A percentile compares a stretch with the other conserved stretches of the same genome.
Evolutionary conservation across 176 grass and related monocot genomes (phyloP).

Genomic region (Eragrostis curvula): DNA sequence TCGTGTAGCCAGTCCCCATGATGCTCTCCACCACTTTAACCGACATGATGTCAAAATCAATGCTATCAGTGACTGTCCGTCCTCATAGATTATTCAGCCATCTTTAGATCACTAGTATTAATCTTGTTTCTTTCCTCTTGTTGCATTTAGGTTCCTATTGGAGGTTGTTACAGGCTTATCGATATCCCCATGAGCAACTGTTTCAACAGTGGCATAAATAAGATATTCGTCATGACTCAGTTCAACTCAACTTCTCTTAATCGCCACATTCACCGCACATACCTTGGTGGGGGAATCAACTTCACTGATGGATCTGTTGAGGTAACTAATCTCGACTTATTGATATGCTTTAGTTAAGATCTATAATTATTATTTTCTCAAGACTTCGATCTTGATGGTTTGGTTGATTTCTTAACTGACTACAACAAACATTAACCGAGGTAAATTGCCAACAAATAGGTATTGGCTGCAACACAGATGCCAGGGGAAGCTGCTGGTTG

Average conservation of each 20-base stretch:
- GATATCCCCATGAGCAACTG: conserved; percentile 93
- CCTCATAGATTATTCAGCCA: not conserved
- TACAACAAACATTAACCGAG: conserved; percentile 69
- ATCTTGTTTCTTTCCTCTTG: conserved; percentile 35
- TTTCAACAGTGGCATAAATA: conserved; percentile 83
- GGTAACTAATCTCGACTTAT: conserved; percentile 50
- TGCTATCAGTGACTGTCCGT: conserved; percentile 32
- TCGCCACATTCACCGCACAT: conserved; percentile 74
- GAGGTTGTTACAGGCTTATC: conserved; percentile 80
- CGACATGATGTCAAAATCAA: conserved; percentile 41
- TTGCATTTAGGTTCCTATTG: conserved; percentile 71
- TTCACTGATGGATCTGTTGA: conserved; percentile 79
- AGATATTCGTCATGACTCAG: conserved; percentile 87
- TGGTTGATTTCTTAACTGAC: conserved; percentile 40
- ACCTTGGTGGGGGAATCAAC: conserved; percentile 59
- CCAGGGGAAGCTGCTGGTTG: conserved; percentile 68
- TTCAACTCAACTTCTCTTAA: conserved; percentile 82
- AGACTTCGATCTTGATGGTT: conserved; percentile 29
- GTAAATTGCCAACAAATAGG: conserved; percentile 54
- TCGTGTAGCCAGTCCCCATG: conserved; percentile 4
- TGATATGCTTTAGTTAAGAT: not conserved
- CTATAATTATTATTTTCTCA: not conserved
- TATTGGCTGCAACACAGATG: conserved; percentile 77
- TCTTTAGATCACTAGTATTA: conserved; percentile 8
- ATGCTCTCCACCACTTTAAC: conserved; percentile 36